Evolutionary conservation across 306 rosid genomes (phyloP).

Genomic region (Malus asiatica): DNA sequence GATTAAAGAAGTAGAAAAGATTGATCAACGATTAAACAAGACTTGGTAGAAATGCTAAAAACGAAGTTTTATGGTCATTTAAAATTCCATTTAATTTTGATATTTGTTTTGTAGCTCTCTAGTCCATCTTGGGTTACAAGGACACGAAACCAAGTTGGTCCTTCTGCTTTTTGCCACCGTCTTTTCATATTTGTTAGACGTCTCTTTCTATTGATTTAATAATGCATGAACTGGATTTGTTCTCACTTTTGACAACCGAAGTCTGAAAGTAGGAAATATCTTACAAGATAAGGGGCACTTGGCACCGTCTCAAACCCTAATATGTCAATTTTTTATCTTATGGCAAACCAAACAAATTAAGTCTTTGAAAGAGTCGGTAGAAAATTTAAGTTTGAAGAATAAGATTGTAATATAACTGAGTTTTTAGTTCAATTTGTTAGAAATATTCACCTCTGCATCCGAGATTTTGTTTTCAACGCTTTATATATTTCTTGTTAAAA

Average conservation of each 20-base stretch:
- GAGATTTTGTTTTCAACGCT: too few species aligned
- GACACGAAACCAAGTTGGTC: background rate
- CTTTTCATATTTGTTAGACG: background rate
- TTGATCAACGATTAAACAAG: background rate
- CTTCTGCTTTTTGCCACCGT: background rate
- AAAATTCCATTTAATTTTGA: background rate
- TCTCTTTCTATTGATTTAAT: background rate
- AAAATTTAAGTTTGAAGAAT: background rate
- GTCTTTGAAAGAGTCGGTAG: background rate
- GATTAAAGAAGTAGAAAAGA: background rate
- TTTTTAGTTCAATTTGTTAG: background rate
- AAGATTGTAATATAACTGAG: too few species aligned
- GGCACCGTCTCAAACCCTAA: constrained; percentile 4
- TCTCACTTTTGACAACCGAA: background rate
- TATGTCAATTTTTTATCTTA: background rate
- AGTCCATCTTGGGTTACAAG: background rate
- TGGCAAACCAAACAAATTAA: background rate
- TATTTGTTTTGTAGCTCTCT: background rate
- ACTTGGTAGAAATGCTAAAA: background rate
- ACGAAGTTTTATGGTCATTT: background rate
- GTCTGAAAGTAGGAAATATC: background rate
- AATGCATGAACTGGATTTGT: background rate
- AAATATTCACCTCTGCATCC: too few species aligned
- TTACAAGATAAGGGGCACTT: background rate
- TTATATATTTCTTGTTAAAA: too few species aligned